Evolutionary conservation across 805 yeast species (phyloP), one percentile per base, ranked within the genome.

Genomic region (Candida ipomoeae): DNA sequence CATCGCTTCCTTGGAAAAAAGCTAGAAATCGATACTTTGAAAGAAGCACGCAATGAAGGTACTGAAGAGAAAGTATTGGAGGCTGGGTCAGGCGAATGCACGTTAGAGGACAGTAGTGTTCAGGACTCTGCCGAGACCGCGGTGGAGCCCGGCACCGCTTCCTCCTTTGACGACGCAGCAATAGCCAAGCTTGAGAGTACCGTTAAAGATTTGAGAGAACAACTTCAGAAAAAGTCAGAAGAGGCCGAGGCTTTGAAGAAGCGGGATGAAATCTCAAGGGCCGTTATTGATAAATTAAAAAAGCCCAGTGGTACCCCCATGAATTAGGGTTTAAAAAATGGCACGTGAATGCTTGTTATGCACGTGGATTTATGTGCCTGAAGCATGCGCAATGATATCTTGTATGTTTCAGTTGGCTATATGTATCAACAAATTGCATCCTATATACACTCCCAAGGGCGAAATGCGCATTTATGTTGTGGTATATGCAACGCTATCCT

Each of bases 11-110:
- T 41, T 32, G 37, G 36, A 42, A 37, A 33, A 34, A 26, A 26
- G 44, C 26, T 32, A 13, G 13, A 34, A n/a, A 43, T 58, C 26
- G 31, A 17, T 29, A 21, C 15, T n/a, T 21, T 15, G 13, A 39
- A 23, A 23, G 13, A 11, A 10, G 18, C 35, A 14, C 14, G 14
- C 35, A 14, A 50, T 33, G 46, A 48, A 42, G 26, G 44, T 32
- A 26, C 48, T 49, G 34, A 54, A 50, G 47, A 53, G 44, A 15
- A 50, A 37, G 37, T 26, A 23, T 15, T 13, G 6, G 21, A 40
- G 14, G 15, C 18, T 13, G 26, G 26, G 3, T 21, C 44, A 15
- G 18, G 31, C 32, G n/a, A 20, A n/a, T 8, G 21, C 38, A 11
- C 38, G 31, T 32, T 32, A 20, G 44, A 17, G 26, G 10, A 40